phyloP scores from a whole-genome alignment of 192 early-diverging fungal genomes.

The Coemansia sp. region DNA sequence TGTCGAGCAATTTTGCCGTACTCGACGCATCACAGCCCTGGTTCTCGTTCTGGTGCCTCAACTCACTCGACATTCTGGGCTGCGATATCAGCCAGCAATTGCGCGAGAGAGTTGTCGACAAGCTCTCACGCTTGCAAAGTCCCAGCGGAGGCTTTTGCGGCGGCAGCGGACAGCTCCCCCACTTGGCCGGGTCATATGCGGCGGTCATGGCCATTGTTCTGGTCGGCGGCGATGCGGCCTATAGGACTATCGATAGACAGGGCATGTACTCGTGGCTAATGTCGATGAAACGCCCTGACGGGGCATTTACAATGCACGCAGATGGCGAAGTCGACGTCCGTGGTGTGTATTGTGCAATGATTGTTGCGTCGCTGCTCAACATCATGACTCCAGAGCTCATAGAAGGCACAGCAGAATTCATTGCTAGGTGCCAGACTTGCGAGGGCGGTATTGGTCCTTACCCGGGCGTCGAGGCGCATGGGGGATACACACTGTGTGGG shows the following conservation, averaged over 20 bases:
- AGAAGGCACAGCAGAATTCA: slow-evolving; percentile 65
- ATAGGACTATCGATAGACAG: slow-evolving; percentile 56
- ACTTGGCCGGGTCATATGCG: slow-evolving; percentile 89
- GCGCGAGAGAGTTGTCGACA: slow-evolving; percentile 53
- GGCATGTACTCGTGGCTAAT: slow-evolving; percentile 75
- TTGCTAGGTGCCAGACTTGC: slow-evolving; percentile 81
- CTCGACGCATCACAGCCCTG: slow-evolving; percentile 91
- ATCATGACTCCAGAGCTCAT: slow-evolving; percentile 81
- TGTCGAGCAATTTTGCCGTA: slow-evolving; percentile 60
- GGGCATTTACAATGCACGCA: slow-evolving; percentile 87
- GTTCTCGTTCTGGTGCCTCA: slow-evolving; percentile 90
- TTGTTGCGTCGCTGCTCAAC: slow-evolving; percentile 76
- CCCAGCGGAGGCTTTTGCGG: slow-evolving; percentile 80
- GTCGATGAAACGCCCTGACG: slow-evolving; percentile 81
- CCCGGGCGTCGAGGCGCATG: slow-evolving; percentile 90
- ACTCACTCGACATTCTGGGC: slow-evolving; percentile 79
- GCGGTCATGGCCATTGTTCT: slow-evolving; percentile 80
- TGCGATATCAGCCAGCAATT: slow-evolving; percentile 54
- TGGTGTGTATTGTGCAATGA: slow-evolving; percentile 85
- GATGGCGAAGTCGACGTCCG: slow-evolving; percentile 94
- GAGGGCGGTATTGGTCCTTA: slow-evolving; percentile 89
- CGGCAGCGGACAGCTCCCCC: slow-evolving; percentile 81
- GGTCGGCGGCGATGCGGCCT: slow-evolving; percentile 69
- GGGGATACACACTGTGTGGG: slow-evolving; percentile 94
- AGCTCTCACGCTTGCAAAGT: slow-evolving; percentile 67